Evolutionary conservation across 2,329 filamentous ascomycete species (phyloP).

Genomic region (Cordyceps pruinosa): DNA sequence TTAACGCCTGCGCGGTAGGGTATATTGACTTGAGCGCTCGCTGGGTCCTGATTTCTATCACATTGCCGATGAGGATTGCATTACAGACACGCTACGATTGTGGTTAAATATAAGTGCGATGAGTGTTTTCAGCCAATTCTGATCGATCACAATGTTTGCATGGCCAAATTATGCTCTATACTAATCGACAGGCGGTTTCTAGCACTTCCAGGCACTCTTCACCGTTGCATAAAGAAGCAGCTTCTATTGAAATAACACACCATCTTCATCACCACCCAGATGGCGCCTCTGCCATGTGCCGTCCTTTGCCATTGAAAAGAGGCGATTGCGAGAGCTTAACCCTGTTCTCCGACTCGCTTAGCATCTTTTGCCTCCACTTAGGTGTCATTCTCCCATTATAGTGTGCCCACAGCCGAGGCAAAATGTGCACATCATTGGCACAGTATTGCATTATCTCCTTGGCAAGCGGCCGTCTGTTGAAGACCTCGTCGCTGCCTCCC

Average conservation of each 20-base stretch:
- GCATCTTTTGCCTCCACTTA: slow-evolving; percentile 19
- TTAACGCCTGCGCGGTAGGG: not conserved
- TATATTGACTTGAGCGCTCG: not conserved
- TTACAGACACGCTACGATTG: not conserved
- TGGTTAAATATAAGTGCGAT: not conserved
- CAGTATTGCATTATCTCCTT: slow-evolving; percentile 37
- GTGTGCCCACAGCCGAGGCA: slow-evolving; percentile 29
- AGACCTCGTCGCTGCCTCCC: slow-evolving; percentile 41
- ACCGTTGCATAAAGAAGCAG: too few relatives aligned
- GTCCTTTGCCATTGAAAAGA: slow-evolving; percentile 22
- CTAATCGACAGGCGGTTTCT: not conserved
- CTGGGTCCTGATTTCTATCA: not conserved
- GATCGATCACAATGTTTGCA: not conserved
- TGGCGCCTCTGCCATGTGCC: slow-evolving; percentile 25
- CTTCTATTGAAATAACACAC: too few relatives aligned
- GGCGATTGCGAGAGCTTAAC: slow-evolving; percentile 24
- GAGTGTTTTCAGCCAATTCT: not conserved
- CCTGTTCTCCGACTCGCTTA: slow-evolving; percentile 20
- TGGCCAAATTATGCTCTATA: not conserved
- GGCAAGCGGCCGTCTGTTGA: slow-evolving; percentile 38
- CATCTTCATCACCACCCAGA: too few relatives aligned
- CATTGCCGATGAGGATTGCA: not conserved
- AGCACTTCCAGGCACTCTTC: not conserved
- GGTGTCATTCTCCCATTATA: slow-evolving; percentile 20
- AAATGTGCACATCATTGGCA: slow-evolving; percentile 35